Evolutionary conservation across 2,329 filamentous ascomycete species (phyloP).

Genomic region (Fusarium chaquense): DNA sequence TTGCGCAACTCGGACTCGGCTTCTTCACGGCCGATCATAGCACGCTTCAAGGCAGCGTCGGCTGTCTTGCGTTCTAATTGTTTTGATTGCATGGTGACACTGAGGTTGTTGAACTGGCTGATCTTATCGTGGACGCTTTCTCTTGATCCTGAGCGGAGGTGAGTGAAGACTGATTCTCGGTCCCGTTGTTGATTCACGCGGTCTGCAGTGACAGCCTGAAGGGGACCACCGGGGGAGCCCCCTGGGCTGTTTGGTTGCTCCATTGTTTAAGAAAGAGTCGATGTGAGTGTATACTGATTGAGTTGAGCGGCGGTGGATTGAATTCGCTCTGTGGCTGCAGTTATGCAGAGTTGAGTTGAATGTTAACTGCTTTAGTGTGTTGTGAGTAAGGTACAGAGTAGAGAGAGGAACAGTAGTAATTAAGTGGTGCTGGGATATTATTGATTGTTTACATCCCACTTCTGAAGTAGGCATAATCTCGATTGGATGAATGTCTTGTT

Average conservation of each 20-base stretch:
- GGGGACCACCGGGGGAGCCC: constrained; percentile 67
- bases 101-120: constrained; percentile 78
- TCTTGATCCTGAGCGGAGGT: constrained; percentile 57
- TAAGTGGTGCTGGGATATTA: constrained; percentile 29
- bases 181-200: constrained; percentile 67
- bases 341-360: constrained; percentile 24
- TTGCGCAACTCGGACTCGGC: constrained; percentile 76
- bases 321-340: constrained; percentile 8
- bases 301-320: constrained; percentile 1
- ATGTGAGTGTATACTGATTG: constrained; percentile 1
- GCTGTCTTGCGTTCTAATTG: constrained; percentile 73
- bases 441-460: constrained; percentile 46
- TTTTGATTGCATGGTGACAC: constrained; percentile 70
- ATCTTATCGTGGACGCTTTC: constrained; percentile 76
- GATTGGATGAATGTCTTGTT: constrained; percentile 8
- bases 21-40: constrained; percentile 76
- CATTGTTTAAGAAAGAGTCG: constrained; percentile 31
- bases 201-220: constrained; percentile 72
- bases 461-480: constrained; percentile 18
- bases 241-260: constrained; percentile 57
- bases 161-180: constrained; percentile 54
- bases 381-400: constrained; percentile 7
- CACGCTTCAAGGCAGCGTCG: constrained; percentile 74
- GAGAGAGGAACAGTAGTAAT: constrained; percentile 1
- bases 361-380: constrained; percentile 34